Percentiles rank a stretch among this genome's conserved stretches.
Conservation (phyloP, 129 eudicot species). For the Pseudognaphalium luteoalbum region DNA sequence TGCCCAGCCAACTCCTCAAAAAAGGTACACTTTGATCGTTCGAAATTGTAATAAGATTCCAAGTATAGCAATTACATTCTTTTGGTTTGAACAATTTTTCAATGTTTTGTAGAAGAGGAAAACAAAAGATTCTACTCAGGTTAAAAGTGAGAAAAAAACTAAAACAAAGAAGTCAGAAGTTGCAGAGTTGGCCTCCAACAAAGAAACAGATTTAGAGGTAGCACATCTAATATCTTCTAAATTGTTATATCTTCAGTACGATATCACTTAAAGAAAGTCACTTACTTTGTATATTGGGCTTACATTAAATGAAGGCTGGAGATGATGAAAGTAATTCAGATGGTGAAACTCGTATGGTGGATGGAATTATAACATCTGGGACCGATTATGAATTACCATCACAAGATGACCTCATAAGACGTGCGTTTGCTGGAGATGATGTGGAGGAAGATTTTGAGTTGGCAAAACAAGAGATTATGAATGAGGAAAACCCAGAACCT, state of each 20-base stretch:
- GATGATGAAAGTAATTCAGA: conserved; percentile 60
- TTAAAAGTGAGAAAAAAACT: conserved; percentile 29
- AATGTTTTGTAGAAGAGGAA: conserved; percentile 47
- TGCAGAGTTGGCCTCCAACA: conserved; percentile 19
- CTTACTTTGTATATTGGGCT: not conserved
- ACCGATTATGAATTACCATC: conserved; percentile 83
- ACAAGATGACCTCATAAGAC: conserved; percentile 79
- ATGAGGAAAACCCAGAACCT: conserved; percentile 90
- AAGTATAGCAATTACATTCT: not conserved
- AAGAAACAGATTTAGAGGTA: conserved; percentile 50
- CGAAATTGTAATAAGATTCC: not conserved
- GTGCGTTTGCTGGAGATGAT: conserved; percentile 99
- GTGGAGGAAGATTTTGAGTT: conserved; percentile 84
- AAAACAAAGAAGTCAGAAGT: conserved; percentile 29
- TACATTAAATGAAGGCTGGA: conserved; percentile 40
- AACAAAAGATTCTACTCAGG: conserved; percentile 31
- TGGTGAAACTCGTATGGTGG: conserved; percentile 67
- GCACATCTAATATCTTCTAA: not conserved
- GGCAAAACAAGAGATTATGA: conserved; percentile 61
- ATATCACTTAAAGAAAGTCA: not conserved
- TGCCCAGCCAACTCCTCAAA: conserved; percentile 56
- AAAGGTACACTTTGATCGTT: conserved; percentile 46
- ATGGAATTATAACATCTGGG: conserved; percentile 76
- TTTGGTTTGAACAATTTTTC: conserved; percentile 21
- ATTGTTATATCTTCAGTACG: not conserved